Evolutionary conservation across 257 asterid genomes (phyloP), one percentile per base, ranked within the genome.

Genomic region (Nicotiana attenuata): DNA sequence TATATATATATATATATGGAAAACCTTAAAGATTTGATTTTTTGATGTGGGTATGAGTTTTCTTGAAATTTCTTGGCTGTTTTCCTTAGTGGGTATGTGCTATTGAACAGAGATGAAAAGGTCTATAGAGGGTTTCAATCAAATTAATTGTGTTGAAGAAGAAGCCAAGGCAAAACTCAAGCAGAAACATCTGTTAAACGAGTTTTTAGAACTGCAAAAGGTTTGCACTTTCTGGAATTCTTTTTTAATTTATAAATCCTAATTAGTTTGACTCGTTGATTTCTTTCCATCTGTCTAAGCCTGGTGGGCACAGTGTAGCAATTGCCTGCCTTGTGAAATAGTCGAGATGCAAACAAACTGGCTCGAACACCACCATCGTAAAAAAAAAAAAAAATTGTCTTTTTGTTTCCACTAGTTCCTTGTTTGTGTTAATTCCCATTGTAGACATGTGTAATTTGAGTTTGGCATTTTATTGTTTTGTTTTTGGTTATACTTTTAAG

Each of bases 141-240:
- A 29, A 71, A 0, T 20, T 11, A 20, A 15, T 71, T 2, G 14
- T 41, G 22, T 7, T 45, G 61, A 13, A 14, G 22, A 73, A 24
- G 78, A 22, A 73, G 79, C 60, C 20, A 47, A 22, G 22, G 79
- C 1, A 11, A 15, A 71, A 7, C 35, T 71, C 2, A 71, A 13
- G 13, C 33, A 20, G 78, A 3, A 52, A 52, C 1, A 13, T 52
- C 56, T 52, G 19, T 73, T 73, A 22, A 73, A 14, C 3, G 41
- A 73, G 24, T 73, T 73, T 8, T 73, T 73, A 24, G 79, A 45
- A 73, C 1, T 73, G 79, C 79, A 73, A 73, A 73, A 73, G 79
- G 79, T 73, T 73, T 73, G 38, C 28, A 47, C 61, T 73, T 73
- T 71, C 61, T 47, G 50, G 41, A 6, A 28, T 28, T 28, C 15